phyloP scores from a whole-genome alignment of 192 early-diverging fungal genomes.

The Gryganskiella cystojenkinii region DNA sequence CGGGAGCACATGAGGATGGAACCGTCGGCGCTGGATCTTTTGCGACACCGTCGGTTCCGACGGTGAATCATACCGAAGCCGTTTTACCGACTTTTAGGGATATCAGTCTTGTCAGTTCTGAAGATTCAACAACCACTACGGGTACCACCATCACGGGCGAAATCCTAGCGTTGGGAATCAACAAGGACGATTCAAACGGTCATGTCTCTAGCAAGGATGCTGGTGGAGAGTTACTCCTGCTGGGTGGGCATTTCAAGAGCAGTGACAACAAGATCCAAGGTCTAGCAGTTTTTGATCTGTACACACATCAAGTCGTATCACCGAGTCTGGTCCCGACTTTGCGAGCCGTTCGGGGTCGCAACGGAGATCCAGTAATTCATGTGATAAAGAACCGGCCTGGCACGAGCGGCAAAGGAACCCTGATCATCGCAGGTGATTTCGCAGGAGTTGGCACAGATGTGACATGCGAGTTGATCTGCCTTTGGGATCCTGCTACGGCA shows the following conservation, averaged over 20 bases:
- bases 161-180: conserved; percentile 24
- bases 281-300: conserved; percentile 22
- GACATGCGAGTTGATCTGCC: conserved; percentile 25
- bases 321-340: conserved; percentile 13
- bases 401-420: background rate
- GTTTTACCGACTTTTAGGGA: conserved; percentile 3
- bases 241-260: conserved; percentile 27
- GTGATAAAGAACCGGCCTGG: conserved; percentile 39
- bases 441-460: conserved; percentile 21
- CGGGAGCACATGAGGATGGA: conserved; percentile 17
- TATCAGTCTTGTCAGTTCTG: background rate
- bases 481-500: conserved; percentile 22
- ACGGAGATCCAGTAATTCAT: conserved; percentile 13
- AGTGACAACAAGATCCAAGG: background rate
- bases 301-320: conserved; percentile 8
- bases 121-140: background rate
- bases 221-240: conserved; percentile 20
- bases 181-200: conserved; percentile 23
- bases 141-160: conserved; percentile 21
- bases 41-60: conserved; percentile 9
- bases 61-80: background rate
- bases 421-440: conserved; percentile 42
- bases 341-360: background rate
- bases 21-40: conserved; percentile 29
- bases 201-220: background rate